A percentile compares a stretch with the other conserved stretches of the same genome.
phyloP scores from a whole-genome alignment of 2,329 filamentous ascomycete species.

The Neofusicoccum cordaticola region DNA sequence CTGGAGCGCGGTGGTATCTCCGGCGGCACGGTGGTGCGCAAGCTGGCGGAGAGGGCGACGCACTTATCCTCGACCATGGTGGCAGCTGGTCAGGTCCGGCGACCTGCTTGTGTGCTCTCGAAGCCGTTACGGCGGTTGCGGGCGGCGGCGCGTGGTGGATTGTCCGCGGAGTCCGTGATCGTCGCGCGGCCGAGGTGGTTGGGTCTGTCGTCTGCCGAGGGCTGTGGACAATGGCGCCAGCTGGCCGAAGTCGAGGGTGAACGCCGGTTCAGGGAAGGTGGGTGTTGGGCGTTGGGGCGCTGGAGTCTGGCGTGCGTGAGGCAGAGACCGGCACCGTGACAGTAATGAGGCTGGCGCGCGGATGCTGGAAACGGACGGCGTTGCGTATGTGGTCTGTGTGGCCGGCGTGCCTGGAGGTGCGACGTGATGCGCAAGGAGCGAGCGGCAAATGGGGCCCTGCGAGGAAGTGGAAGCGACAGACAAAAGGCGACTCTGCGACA shows the following conservation, averaged over 20 bases:
- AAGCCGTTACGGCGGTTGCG: slow-evolving; percentile 1
- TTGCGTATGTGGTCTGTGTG: slow-evolving; percentile 16
- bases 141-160: neutral
- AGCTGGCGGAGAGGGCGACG: slow-evolving; percentile 1
- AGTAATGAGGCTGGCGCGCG: slow-evolving; percentile 7
- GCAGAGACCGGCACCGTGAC: neutral
- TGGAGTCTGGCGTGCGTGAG: neutral
- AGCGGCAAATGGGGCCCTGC: slow-evolving; percentile 14
- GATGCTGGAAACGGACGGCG: slow-evolving; percentile 4
- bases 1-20: neutral
- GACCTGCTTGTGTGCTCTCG: neutral
- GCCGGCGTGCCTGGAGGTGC: slow-evolving; percentile 15
- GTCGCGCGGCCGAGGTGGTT: neutral
- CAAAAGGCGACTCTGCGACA: slow-evolving; percentile 4
- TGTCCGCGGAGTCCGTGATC: slow-evolving; percentile 5
- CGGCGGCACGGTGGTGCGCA: neutral
- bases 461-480: slow-evolving; percentile 13
- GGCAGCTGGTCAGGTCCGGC: slow-evolving; percentile 15
- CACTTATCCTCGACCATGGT: slow-evolving; percentile 43
- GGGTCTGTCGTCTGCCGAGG: neutral
- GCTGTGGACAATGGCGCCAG: slow-evolving; percentile 6
- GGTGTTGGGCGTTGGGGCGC: neutral
- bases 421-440: slow-evolving; percentile 14
- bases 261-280: neutral
- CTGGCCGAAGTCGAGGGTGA: neutral